Conservation (phyloP, 257 asterid species). For the Ophiorrhiza pumila region DNA sequence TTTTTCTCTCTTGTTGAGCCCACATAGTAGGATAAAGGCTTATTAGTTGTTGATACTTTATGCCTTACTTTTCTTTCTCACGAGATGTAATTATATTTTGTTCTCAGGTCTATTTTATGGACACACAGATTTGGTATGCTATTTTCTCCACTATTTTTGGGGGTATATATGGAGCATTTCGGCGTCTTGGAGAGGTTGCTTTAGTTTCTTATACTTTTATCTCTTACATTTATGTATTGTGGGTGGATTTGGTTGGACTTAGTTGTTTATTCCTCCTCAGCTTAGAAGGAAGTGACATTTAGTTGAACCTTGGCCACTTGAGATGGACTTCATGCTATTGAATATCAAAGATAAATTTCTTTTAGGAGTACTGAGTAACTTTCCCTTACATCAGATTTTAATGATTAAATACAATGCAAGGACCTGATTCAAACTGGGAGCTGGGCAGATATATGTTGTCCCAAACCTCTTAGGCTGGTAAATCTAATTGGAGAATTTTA, state of each 20-base stretch:
- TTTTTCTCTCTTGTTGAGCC: slow-evolving; percentile 2
- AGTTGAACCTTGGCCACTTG: background rate
- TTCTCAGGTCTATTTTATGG: slow-evolving; percentile 93
- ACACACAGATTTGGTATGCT: slow-evolving; percentile 97
- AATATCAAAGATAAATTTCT: slow-evolving; percentile 1
- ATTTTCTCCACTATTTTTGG: slow-evolving; percentile 97
- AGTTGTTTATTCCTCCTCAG: background rate
- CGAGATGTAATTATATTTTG: slow-evolving; percentile 21
- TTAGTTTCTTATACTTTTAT: slow-evolving; percentile 14
- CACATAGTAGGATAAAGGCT: too few relatives aligned
- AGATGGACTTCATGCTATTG: slow-evolving; percentile 4
- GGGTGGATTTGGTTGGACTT: background rate
- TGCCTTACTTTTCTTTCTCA: background rate
- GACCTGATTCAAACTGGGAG: background rate
- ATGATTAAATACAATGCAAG: background rate
- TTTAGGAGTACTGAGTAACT: background rate
- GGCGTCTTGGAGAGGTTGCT: slow-evolving; percentile 97
- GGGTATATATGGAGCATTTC: slow-evolving; percentile 97
- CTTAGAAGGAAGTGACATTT: background rate
- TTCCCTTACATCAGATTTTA: background rate
- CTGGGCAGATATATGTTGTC: background rate
- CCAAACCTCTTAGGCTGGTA: background rate
- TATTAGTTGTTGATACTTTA: too few relatives aligned
- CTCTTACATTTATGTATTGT: background rate
- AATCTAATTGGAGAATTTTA: background rate